These are phyloP conservation scores for Chlamydomonas sphaeroides DNA, from an alignment of 139 green algal species.

Conservation along the genomic window DNA sequence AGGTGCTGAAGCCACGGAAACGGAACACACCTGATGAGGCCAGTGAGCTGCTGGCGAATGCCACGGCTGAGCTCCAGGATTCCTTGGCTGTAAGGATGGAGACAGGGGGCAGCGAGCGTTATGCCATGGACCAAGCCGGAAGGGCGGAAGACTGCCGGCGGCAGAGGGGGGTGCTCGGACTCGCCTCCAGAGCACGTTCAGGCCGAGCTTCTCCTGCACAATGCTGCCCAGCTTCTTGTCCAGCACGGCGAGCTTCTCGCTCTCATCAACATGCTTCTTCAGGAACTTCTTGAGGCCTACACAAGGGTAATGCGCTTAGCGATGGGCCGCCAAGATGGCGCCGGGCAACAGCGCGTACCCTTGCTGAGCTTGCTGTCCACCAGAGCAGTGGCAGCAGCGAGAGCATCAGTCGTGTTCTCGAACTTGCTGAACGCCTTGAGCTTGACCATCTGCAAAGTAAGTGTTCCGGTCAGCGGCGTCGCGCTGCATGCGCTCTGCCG, in stretches of 20 bases:
- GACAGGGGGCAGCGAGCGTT: background rate
- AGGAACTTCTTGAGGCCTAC: constrained; percentile 98
- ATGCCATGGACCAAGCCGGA: too few relatives aligned
- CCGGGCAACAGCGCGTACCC: constrained; percentile 65
- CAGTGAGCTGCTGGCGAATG: constrained; percentile 88
- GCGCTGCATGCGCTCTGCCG: too few relatives aligned
- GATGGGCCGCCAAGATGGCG: background rate
- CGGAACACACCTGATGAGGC: too few relatives aligned
- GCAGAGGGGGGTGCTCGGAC: background rate
- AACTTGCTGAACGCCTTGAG: constrained; percentile 98
- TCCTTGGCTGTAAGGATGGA: constrained; percentile 30
- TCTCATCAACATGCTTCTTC: constrained; percentile 89
- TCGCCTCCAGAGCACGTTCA: constrained; percentile 88
- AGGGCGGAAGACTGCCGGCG: background rate
- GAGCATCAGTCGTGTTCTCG: constrained; percentile 96
- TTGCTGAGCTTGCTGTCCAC: constrained; percentile 98
- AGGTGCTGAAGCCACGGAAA: too few relatives aligned
- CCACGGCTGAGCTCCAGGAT: constrained; percentile 83
- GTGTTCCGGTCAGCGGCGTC: background rate
- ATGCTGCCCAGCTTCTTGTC: constrained; percentile 97
- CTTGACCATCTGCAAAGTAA: constrained; percentile 87
- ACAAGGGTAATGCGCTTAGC: too few relatives aligned
- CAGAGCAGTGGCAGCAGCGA: constrained; percentile 91
- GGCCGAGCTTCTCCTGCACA: constrained; percentile 99
- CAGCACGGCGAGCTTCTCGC: constrained; percentile 91